A percentile compares a stretch with the other conserved stretches of the same genome.
Evolutionary conservation across 805 yeast genomes (phyloP).

Genomic region (Lachancea sp.): DNA sequence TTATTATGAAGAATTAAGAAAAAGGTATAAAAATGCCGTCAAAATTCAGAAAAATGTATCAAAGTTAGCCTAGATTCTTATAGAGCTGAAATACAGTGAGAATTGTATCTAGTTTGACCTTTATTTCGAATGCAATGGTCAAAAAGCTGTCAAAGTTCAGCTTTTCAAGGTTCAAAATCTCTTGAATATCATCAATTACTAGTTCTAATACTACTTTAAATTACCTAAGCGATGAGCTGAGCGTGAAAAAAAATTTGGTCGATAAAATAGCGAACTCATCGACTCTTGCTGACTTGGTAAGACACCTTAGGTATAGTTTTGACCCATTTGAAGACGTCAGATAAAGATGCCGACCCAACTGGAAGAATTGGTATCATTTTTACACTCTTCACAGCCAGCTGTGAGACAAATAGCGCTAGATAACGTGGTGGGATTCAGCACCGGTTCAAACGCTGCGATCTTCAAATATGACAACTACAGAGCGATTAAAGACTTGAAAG

Average conservation of each 20-base stretch:
- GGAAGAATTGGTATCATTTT: conserved; percentile 64
- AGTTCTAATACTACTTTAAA: not conserved
- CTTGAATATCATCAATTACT: not conserved
- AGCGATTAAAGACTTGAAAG: conserved; percentile 68
- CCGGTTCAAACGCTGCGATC: conserved; percentile 57
- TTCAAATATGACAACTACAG: conserved; percentile 65
- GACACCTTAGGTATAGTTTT: not conserved
- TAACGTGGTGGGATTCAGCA: conserved; percentile 73
- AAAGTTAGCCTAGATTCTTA: no score
- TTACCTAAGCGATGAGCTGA: not conserved
- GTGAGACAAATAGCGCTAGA: conserved; percentile 81
- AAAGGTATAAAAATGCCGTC: not conserved
- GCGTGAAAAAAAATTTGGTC: conserved; percentile 3
- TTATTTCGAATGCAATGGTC: no score
- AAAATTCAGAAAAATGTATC: not conserved
- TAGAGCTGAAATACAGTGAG: no score
- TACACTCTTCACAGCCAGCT: conserved; percentile 75
- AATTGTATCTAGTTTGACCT: no score
- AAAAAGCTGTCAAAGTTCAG: not conserved
- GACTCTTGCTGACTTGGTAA: not conserved
- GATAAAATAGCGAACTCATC: not conserved
- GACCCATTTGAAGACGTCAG: not conserved
- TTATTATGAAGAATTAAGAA: not conserved
- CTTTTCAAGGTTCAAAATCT: not conserved
- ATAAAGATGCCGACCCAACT: conserved; percentile 44